Base-by-base conservation (phyloP, 768 basidiomycete genomes). In the Phanerochaete sordida region DNA sequence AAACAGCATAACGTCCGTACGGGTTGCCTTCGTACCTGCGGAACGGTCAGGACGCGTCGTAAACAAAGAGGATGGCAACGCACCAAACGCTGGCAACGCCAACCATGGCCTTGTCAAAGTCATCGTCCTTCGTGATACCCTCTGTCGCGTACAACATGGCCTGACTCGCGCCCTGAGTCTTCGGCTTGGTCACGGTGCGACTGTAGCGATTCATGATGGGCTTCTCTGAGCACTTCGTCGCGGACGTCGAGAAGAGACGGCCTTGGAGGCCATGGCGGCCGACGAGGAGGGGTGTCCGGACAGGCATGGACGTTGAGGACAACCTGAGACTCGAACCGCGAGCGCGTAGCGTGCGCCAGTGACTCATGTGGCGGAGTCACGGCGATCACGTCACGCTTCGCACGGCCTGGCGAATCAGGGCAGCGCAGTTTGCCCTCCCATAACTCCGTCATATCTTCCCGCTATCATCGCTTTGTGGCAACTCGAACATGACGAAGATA, bases 111-210 rank as follows among this genome's bases (percentile, higher is more conserved):
- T 96, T 98, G 69, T 91, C 78, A 63, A 99, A 90, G 77, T 99
- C 97, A 1, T 79, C 82, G 64, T 96, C 90, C 16, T 67, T 75
- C 26, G 81, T 76, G 62, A 99, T 83, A 30, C 93, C 95, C 35
- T 98, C 97, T 1, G 97, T 99, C n/a, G 95, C 97, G 75, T 95
- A 99, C 51, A 99, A 78, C 97, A 99, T 98, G 33, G 97, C 97
- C 85, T 98, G 95, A 71, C 91, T 93, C 31, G 95, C 96, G 33
- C 93, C 96, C 73, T 99, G 96, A 68, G 87, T 87, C 74, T 98
- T 99, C 28, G 93, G 88, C 70, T 89, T 86, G 11, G 97, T 98
- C 68, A 98, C 82, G 31, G 81, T 79, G 65, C 87, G 81, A 71
- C 90, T 93, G 79, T 94, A 86, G 57, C 80, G 74, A 70, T 86